A percentile compares a stretch with the other conserved stretches of the same genome.
Conservation (phyloP, 2,329 filamentous ascomycete species). For the Ascochyta koolunga region DNA sequence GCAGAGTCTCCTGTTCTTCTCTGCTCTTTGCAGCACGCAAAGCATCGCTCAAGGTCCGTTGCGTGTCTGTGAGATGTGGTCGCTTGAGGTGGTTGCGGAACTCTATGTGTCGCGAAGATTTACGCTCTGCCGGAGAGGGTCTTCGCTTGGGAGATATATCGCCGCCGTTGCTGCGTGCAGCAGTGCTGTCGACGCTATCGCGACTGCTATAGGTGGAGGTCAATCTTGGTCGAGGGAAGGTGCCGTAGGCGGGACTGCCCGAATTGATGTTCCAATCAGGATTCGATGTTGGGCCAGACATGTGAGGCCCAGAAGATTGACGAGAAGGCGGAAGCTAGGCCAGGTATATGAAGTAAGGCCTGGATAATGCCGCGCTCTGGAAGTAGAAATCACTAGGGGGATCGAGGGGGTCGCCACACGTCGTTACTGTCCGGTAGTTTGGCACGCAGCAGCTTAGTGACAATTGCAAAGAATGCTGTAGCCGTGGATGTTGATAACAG, state of each 20-base stretch:
- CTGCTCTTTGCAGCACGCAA: conserved; percentile 49
- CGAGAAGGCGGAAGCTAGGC: not conserved
- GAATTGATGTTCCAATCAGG: conserved; percentile 30
- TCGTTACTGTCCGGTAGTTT: not conserved
- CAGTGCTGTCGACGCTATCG: conserved; percentile 28
- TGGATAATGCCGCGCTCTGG: not conserved
- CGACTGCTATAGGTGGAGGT: conserved; percentile 21
- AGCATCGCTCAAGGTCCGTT: conserved; percentile 47
- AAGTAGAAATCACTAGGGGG: not conserved
- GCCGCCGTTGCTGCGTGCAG: conserved; percentile 24
- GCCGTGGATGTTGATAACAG: not conserved
- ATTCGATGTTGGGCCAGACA: conserved; percentile 38
- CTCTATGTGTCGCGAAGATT: conserved; percentile 37
- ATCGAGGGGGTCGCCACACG: not conserved
- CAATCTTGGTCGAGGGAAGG: conserved; percentile 28
- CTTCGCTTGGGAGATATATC: conserved; percentile 31
- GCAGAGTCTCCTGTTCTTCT: conserved; percentile 57
- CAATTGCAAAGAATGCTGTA: not conserved
- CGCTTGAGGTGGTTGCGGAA: conserved; percentile 42
- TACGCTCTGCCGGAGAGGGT: conserved; percentile 22
- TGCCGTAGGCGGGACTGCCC: conserved; percentile 32
- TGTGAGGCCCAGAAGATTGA: conserved; percentile 18
- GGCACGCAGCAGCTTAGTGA: not conserved
- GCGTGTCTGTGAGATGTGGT: conserved; percentile 39
- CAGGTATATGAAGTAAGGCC: not conserved